Conservation (phyloP, 1,284 basidiomycete genomes). For the Boletellus deceptivus region DNA sequence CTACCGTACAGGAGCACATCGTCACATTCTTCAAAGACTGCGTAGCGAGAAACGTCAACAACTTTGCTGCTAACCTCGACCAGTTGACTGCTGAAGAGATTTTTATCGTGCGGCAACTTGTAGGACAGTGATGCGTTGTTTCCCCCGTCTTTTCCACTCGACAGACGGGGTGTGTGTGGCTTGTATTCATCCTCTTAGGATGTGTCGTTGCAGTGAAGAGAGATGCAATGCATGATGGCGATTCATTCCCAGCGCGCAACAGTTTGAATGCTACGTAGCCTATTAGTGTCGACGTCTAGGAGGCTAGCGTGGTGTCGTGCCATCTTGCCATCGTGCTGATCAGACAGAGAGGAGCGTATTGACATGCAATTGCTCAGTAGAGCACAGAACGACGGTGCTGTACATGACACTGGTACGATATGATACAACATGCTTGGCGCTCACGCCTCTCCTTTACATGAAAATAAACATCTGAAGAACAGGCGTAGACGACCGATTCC, state of each 20-base stretch:
- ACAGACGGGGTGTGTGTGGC: background rate
- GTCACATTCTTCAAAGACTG: conserved; percentile 68
- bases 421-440: too few relatives aligned
- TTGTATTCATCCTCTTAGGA: conserved; percentile 8
- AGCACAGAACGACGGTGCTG: too few relatives aligned
- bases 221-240: background rate
- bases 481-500: too few relatives aligned
- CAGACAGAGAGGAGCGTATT: too few relatives aligned
- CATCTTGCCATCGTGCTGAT: too few relatives aligned
- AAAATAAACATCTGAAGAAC: too few relatives aligned
- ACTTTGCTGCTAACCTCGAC: conserved; percentile 64
- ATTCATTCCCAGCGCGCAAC: background rate
- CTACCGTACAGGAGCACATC: conserved; percentile 58
- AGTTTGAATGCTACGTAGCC: background rate
- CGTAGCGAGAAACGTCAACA: conserved; percentile 61
- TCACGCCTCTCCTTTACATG: too few relatives aligned
- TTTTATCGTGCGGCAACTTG: conserved; percentile 59
- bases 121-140: conserved; percentile 31
- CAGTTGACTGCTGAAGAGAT: conserved; percentile 70
- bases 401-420: too few relatives aligned
- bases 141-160: background rate
- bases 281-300: background rate
- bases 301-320: background rate
- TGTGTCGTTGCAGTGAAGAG: conserved; percentile 4
- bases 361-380: too few relatives aligned